Percentiles rank a stretch among this genome's conserved stretches.
These are phyloP conservation scores for Termitomyces titanicus DNA, from an alignment of 768 basidiomycete species.

Conservation along the genomic window DNA sequence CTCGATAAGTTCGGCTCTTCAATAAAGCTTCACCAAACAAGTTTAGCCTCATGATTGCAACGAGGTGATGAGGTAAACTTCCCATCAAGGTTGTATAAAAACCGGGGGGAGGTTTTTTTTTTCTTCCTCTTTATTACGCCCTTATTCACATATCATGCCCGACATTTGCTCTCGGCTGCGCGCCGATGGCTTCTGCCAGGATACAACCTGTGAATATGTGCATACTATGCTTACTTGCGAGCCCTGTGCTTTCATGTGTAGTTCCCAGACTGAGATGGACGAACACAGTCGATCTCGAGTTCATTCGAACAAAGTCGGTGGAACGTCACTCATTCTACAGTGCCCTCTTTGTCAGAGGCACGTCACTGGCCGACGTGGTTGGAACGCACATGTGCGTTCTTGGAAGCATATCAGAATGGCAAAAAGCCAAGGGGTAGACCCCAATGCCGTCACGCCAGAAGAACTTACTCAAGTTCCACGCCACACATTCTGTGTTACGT, in stretches of 20 bases:
- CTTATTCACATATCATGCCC: background rate
- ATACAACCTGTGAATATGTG: constrained; percentile 5
- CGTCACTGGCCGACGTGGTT: constrained; percentile 1
- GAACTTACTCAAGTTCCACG: constrained; percentile 12
- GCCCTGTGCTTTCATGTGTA: constrained; percentile 19
- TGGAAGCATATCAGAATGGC: constrained; percentile 3
- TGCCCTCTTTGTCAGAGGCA: constrained; percentile 12
- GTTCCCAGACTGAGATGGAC: constrained; percentile 10
- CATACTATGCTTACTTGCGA: constrained; percentile 18
- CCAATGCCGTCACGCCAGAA: constrained; percentile 26
- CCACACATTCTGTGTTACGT: constrained; percentile 25
- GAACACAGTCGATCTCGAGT: constrained; percentile 9
- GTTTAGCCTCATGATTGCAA: too few species aligned
- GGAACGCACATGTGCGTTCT: constrained; percentile 6
- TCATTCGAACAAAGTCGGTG: constrained; percentile 14
- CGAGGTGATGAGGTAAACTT: background rate
- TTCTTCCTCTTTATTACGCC: background rate
- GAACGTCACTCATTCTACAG: constrained; percentile 2
- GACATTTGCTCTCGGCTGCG: constrained; percentile 17
- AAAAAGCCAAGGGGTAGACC: background rate
- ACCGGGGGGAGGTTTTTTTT: too few species aligned
- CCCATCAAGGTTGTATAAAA: background rate
- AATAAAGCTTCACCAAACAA: too few species aligned
- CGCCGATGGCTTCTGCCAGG: constrained; percentile 14
- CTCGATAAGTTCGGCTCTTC: too few species aligned